Base-by-base conservation (phyloP, 768 basidiomycete species). In the Boletus barrowsii region DNA sequence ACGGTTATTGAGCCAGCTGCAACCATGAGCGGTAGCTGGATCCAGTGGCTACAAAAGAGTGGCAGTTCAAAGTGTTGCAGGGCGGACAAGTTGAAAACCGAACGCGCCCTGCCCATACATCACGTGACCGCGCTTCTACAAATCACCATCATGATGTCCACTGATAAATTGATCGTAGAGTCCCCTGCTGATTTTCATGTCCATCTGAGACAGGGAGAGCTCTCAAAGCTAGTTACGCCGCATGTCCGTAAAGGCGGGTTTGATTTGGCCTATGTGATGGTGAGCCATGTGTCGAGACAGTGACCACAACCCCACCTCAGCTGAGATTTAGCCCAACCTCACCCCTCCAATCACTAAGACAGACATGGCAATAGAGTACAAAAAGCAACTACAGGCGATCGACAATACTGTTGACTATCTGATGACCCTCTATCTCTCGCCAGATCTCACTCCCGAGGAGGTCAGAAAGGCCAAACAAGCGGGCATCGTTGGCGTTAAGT, bases 401-500 rank as follows among this genome's bases (percentile, higher is more conserved):
- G 90, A 92, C 45, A 83, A 90, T 14, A 72, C 74, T 51, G 84
- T 90, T 17, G 84, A 93, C 71, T 96, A 92, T 75, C 78, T 99
- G 26, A 96, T 98, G 91, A 96, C 95, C 1, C 77, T 99, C 41
- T 99, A 98, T 73, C 82, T 99, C n/a, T 90, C 88, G 37, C 87
- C 88, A 0, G 86, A 89, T 46, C 81, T 98, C 53, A 96, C 93
- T 3, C 91, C 93, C 6, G 87, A 87, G 18, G 93, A 97, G 67
- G 87, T 98, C 62, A 80, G 81, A 63, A 95, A 91, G 71, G 97
- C 96, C 13, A 88, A 87, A 50, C 72, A 77, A 35, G 88, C 89
- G 17, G 96, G 97, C 18, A 82, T 99, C 57, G 81, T 80, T 43
- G 82, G 96, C 39, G 92, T 99, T 62, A 98, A 99, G 73, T 94